Conservation (phyloP, 441 rosid genomes). For the Syzygium malaccense region DNA sequence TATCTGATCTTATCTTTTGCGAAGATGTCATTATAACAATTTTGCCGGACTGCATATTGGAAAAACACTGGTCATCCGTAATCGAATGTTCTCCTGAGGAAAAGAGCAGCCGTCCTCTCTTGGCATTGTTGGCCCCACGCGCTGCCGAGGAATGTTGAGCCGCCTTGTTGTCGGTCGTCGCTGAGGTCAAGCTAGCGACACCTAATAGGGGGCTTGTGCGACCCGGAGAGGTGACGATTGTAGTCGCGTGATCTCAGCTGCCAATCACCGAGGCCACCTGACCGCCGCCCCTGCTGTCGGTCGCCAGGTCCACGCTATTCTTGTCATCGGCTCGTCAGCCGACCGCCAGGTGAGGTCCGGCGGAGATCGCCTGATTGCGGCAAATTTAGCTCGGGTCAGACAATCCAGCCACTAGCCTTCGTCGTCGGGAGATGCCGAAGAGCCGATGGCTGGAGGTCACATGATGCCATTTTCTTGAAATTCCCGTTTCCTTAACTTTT, state of each 20-base stretch:
- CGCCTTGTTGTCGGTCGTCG: accelerated
- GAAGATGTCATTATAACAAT: not conserved
- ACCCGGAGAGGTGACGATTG: not conserved
- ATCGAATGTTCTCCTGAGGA: too few species aligned
- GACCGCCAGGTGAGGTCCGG: not conserved
- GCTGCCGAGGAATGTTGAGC: accelerated
- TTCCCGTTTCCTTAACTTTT: not conserved
- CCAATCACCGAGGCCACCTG: not conserved
- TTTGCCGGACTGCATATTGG: too few species aligned
- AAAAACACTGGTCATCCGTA: too few species aligned
- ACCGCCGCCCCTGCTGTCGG: not conserved
- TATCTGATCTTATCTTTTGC: not conserved
- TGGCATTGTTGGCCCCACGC: too few species aligned
- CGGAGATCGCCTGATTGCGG: accelerated
- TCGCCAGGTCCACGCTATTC: not conserved
- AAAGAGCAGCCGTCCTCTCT: too few species aligned
- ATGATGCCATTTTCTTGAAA: not conserved
- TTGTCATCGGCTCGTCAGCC: accelerated
- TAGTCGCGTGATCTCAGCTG: not conserved
- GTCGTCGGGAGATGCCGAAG: accelerated
- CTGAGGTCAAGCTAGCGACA: not conserved
- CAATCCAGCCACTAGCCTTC: not conserved
- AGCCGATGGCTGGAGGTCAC: accelerated
- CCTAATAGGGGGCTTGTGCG: not conserved
- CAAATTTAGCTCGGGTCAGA: not conserved